phyloP scores from a whole-genome alignment of 768 basidiomycete genomes.

The Chiua virens region DNA sequence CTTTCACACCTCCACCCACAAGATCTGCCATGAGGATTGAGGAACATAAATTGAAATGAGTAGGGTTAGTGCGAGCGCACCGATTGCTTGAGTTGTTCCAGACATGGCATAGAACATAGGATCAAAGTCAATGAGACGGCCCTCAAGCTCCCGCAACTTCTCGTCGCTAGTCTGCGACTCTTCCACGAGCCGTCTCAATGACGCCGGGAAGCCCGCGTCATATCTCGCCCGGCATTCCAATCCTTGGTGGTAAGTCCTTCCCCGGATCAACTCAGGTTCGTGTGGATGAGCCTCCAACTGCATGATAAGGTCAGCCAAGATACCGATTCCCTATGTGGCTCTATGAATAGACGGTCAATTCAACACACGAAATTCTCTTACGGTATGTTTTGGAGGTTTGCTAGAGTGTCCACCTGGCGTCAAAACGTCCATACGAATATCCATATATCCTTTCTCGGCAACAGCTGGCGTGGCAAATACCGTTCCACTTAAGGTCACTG shows the following conservation, averaged over 20 bases:
- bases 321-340: constrained; percentile 44
- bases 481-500: constrained; percentile 25
- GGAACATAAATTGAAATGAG: constrained; percentile 5
- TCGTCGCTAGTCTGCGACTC: constrained; percentile 22
- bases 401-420: constrained; percentile 57
- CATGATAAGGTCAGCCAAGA: constrained; percentile 48
- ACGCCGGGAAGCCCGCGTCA: constrained; percentile 34
- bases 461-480: constrained; percentile 33
- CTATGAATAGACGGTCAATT: not conserved
- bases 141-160: constrained; percentile 16
- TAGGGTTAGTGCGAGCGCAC: constrained; percentile 11
- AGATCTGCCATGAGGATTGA: constrained; percentile 38
- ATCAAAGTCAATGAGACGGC: constrained; percentile 22
- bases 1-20: constrained; percentile 42
- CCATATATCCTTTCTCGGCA: constrained; percentile 45
- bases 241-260: constrained; percentile 27
- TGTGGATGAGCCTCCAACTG: constrained; percentile 48
- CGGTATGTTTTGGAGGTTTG: constrained; percentile 53
- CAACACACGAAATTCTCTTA: constrained; percentile 14
- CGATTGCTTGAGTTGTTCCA: constrained; percentile 29
- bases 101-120: constrained; percentile 17
- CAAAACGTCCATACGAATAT: constrained; percentile 41
- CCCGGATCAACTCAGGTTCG: constrained; percentile 29
- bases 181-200: constrained; percentile 17
- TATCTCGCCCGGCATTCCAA: constrained; percentile 45